These are phyloP conservation scores for Aspergillus egyptiacus DNA, from an alignment of 495 filamentous ascomycete genomes.

Conservation along the genomic window DNA sequence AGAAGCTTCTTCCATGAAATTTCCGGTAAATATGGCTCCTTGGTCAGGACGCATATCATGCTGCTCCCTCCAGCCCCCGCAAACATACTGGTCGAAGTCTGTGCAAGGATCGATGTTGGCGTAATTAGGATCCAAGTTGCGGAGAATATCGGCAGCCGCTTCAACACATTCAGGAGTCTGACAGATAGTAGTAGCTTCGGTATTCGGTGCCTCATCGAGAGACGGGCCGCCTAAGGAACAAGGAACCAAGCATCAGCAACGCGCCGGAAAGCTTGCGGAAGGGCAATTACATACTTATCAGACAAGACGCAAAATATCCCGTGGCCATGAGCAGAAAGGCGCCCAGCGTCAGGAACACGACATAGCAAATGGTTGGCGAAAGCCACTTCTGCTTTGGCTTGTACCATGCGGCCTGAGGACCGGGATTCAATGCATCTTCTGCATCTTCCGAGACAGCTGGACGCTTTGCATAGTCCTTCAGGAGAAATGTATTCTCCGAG, in stretches of 20 bases:
- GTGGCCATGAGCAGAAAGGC: neutral
- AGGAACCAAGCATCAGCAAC: neutral
- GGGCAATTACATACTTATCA: neutral
- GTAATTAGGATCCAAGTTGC: conserved; percentile 61
- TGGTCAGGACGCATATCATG: conserved; percentile 65
- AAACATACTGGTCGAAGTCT: conserved; percentile 64
- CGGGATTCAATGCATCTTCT: neutral
- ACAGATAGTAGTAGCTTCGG: conserved; percentile 35
- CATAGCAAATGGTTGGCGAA: neutral
- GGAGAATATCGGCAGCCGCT: conserved; percentile 61
- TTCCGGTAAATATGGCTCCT: conserved; percentile 52
- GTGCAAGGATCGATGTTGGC: conserved; percentile 60
- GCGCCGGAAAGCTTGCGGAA: neutral
- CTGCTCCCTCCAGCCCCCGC: conserved; percentile 58
- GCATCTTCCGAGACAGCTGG: neutral
- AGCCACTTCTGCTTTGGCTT: neutral
- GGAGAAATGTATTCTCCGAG: conserved; percentile 6
- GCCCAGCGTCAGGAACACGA: neutral
- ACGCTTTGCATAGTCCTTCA: neutral
- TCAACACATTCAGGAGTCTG: conserved; percentile 60
- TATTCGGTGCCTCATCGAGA: conserved; percentile 11
- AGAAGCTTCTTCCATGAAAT: conserved; percentile 53
- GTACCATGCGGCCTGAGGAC: neutral
- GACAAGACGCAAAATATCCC: neutral
- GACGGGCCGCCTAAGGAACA: neutral